phyloP scores from a whole-genome alignment of 1,284 basidiomycete genomes.

The Wolfiporia cocos region DNA sequence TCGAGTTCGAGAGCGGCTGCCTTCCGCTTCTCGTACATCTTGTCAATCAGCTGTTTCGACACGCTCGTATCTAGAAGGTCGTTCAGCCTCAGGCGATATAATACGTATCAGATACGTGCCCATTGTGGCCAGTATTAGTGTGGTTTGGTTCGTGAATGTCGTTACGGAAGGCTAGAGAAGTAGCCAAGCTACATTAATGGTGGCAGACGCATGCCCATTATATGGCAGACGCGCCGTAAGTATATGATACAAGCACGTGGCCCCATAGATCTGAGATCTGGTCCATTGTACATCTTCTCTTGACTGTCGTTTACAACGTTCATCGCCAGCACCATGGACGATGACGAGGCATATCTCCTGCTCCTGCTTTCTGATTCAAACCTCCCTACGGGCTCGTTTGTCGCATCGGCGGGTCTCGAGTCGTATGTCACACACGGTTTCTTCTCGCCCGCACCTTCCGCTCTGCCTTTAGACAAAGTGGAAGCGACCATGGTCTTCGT shows the following conservation, averaged over 20 bases:
- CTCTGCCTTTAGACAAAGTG: conserved; percentile 25
- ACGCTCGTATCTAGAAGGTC: conserved; percentile 48
- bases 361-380: conserved; percentile 78
- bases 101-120: no score
- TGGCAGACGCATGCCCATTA: no score
- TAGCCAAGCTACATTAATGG: no score
- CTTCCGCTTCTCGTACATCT: conserved; percentile 95
- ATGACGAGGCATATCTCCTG: conserved; percentile 56
- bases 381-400: conserved; percentile 80
- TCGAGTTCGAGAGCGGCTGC: conserved; percentile 93
- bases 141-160: no score
- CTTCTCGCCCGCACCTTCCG: conserved; percentile 31
- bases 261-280: no score
- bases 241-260: no score
- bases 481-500: conserved; percentile 54
- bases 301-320: background rate
- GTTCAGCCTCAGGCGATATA: background rate
- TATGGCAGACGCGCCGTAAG: no score
- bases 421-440: conserved; percentile 88
- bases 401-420: conserved; percentile 90
- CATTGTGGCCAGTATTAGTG: background rate
- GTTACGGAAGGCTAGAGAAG: no score
- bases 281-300: no score
- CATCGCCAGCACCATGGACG: conserved; percentile 14
- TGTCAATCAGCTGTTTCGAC: conserved; percentile 75